Conservation (phyloP, 2,329 filamentous ascomycete genomes). For the Pestalotiopsis sp. region DNA sequence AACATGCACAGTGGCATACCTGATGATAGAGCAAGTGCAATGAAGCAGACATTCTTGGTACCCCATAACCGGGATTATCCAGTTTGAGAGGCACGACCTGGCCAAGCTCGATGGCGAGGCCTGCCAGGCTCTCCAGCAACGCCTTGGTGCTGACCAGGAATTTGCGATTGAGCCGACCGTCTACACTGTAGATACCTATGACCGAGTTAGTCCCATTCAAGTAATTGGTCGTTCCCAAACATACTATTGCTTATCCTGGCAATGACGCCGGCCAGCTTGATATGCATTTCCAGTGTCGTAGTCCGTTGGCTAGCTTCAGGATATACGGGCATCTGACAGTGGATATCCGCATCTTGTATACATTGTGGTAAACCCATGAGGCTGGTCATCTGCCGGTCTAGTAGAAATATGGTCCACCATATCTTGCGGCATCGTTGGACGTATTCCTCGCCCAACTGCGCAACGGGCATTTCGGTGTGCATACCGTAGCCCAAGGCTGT, state of each 20-base stretch:
- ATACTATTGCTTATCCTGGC: conserved; percentile 34
- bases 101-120: conserved; percentile 31
- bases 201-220: background rate
- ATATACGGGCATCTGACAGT: conserved; percentile 38
- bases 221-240: background rate
- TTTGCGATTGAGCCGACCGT: conserved; percentile 31
- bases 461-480: conserved; percentile 52
- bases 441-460: conserved; percentile 39
- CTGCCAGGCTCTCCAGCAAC: conserved; percentile 30
- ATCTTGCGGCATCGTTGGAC: conserved; percentile 50
- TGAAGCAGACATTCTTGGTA: conserved; percentile 33
- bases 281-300: conserved; percentile 34
- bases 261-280: conserved; percentile 31
- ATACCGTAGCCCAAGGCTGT: conserved; percentile 52
- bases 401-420: conserved; percentile 58
- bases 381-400: conserved; percentile 56
- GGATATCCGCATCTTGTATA: conserved; percentile 53
- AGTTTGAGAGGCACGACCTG: conserved; percentile 30
- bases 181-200: conserved; percentile 31
- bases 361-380: conserved; percentile 54
- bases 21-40: conserved; percentile 36
- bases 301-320: conserved; percentile 27
- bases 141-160: conserved; percentile 35
- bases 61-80: conserved; percentile 27
- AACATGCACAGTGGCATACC: conserved; percentile 20